These are phyloP conservation scores for Meira miltonrushii DNA, from an alignment of 1,284 basidiomycete species.

Conservation along the genomic window DNA sequence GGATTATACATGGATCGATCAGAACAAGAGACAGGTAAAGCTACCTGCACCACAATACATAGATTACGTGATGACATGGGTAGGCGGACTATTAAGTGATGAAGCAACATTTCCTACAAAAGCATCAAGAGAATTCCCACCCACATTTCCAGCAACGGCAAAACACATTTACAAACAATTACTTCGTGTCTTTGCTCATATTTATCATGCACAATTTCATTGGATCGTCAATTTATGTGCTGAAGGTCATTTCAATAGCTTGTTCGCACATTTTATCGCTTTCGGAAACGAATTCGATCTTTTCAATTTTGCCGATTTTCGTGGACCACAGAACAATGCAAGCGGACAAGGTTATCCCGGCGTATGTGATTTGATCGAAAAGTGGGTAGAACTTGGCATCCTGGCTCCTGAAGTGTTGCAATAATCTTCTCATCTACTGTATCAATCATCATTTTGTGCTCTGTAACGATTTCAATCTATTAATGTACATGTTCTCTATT, in stretches of 20 bases:
- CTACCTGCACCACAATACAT: constrained; percentile 94
- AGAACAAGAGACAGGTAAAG: constrained; percentile 80
- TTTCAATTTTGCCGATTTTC: constrained; percentile 66
- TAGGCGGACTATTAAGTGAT: constrained; percentile 87
- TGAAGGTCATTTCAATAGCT: constrained; percentile 95
- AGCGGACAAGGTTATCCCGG: constrained; percentile 56
- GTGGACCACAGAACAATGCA: constrained; percentile 53
- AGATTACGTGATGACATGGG: constrained; percentile 98
- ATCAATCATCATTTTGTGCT: not conserved
- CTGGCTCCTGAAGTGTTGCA: constrained; percentile 55
- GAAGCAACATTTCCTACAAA: constrained; percentile 92
- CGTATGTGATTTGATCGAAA: constrained; percentile 79
- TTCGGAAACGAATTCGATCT: constrained; percentile 79
- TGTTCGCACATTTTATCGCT: constrained; percentile 93
- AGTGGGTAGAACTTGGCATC: constrained; percentile 78
- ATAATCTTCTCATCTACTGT: constrained; percentile 9
- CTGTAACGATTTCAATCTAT: not conserved
- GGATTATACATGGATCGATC: constrained; percentile 92
- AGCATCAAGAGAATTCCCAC: constrained; percentile 89
- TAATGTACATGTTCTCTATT: not conserved
- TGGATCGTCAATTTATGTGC: constrained; percentile 86
- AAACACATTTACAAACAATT: constrained; percentile 97
- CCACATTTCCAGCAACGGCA: constrained; percentile 80
- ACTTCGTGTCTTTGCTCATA: constrained; percentile 91
- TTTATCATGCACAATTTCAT: constrained; percentile 91